phyloP scores from a whole-genome alignment of 2,329 filamentous ascomycete species.

The Neonectria faginata region DNA sequence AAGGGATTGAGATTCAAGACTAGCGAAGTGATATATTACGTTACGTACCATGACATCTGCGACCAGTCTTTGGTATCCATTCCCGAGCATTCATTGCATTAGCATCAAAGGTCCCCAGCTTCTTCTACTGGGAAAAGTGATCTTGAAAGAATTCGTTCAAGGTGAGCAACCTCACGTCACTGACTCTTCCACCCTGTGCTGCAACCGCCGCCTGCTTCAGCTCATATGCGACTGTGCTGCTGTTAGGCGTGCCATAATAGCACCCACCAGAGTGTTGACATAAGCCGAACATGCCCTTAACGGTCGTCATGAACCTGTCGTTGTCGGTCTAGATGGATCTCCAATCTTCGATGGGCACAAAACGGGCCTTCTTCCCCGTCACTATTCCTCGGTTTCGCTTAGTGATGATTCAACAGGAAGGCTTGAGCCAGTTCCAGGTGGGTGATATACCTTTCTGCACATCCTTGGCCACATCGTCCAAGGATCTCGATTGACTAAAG shows the following conservation, averaged over 20 bases:
- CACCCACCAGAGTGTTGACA: slow-evolving; percentile 10
- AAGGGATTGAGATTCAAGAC: not conserved
- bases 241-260: not conserved
- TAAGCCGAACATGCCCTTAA: slow-evolving; percentile 11
- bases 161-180: not conserved
- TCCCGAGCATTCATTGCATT: too few species aligned
- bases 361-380: slow-evolving; percentile 7
- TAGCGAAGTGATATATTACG: not conserved
- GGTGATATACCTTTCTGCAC: not conserved
- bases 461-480: not conserved
- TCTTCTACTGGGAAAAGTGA: not conserved
- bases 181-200: not conserved
- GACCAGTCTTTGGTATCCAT: too few species aligned
- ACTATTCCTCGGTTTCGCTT: not conserved
- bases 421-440: too few species aligned
- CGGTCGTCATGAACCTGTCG: not conserved
- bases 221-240: not conserved
- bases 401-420: not conserved
- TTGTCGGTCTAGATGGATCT: slow-evolving; percentile 6
- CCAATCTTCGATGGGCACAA: slow-evolving; percentile 8
- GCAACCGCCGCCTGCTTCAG: not conserved
- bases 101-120: too few species aligned
- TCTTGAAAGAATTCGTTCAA: not conserved
- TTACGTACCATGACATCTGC: not conserved
- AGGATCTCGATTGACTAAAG: not conserved